Evolutionary conservation across 2,329 filamentous ascomycete genomes (phyloP), one percentile per base, ranked within the genome.

Genomic region (Rugonectria rugulosa): DNA sequence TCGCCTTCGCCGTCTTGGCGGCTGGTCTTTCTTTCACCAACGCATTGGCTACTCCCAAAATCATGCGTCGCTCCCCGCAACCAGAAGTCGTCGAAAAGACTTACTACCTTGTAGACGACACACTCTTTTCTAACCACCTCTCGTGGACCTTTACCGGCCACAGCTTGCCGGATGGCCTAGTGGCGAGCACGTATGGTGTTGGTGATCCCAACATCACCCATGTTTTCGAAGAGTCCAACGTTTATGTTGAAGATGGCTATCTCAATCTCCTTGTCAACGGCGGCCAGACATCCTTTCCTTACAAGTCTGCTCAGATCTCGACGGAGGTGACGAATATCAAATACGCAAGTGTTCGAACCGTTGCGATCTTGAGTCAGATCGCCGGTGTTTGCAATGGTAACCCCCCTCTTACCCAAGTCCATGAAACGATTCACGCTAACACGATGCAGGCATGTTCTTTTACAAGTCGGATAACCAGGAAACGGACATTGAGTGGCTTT

Each of bases 401-500:
- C 17, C 7, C 8, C 9, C 12, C 17, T 5, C 34, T 11, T 21
- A 5, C 11, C 19, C 3, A 9, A 20, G 17, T 10, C 10, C 5
- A 27, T 27, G 6, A 19, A 23, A 20, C 14, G 17, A 21, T 3
- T 17, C 17, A 11, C 2, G 3, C 17, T 38, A 38, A 38, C 19
- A 20, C 6, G 11, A 10, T 1, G 1, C 2, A 72, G 70, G 70
- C 24, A 70, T 70, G 47, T 72, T 72, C 59, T 68, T 70, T 26
- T 72, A 70, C 47, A 20, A 63, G 8, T 62, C 55, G 0, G 61
- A 68, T 14, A 66, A 45, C 7, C 70, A 72, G 20, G 70, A 72
- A 41, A 64, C 63, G 1, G 70, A 72, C 3, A 72, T 72, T 6
- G 70, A 72, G 42, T 72, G 70, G 70, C 69, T 72, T 11, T 72